Conservation (phyloP, 2,329 filamentous ascomycete genomes). For the Chaetomium strumarium region DNA sequence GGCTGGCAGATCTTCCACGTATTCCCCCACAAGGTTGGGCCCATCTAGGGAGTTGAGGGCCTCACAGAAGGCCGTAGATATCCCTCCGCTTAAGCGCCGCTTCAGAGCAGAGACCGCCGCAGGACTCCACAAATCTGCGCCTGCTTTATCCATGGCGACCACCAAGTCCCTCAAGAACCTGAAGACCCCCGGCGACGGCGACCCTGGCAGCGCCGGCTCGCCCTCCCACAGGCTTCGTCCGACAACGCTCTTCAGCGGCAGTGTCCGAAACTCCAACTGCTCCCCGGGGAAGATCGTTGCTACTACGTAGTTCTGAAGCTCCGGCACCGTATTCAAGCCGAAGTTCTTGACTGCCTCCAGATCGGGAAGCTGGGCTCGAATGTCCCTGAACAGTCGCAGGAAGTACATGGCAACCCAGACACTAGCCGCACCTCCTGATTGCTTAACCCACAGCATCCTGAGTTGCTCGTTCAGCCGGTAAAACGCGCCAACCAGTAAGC, state of each 20-base stretch:
- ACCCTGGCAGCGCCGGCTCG: slow-evolving; percentile 64
- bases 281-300: slow-evolving; percentile 42
- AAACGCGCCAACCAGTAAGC: slow-evolving; percentile 31
- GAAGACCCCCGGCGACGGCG: slow-evolving; percentile 71
- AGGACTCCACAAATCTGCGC: slow-evolving; percentile 76
- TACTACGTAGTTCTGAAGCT: slow-evolving; percentile 59
- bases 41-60: slow-evolving; percentile 30
- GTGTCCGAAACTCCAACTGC: slow-evolving; percentile 37
- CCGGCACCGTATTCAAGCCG: slow-evolving; percentile 54
- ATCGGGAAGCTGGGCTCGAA: slow-evolving; percentile 60
- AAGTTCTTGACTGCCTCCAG: slow-evolving; percentile 47
- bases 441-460: slow-evolving; percentile 42
- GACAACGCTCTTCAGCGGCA: slow-evolving; percentile 45
- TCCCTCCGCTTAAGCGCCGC: slow-evolving; percentile 41
- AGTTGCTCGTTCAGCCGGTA: slow-evolving; percentile 51
- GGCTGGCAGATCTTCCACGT: slow-evolving; percentile 14
- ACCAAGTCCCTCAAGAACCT: slow-evolving; percentile 62
- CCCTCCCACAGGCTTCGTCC: slow-evolving; percentile 76
- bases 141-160: slow-evolving; percentile 60
- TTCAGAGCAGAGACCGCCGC: slow-evolving; percentile 61
- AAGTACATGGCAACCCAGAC: slow-evolving; percentile 58
- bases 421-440: slow-evolving; percentile 41
- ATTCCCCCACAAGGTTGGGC: slow-evolving; percentile 15
- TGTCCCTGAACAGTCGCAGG: slow-evolving; percentile 66
- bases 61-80: slow-evolving; percentile 46